Conservation (phyloP, 2,329 filamentous ascomycete genomes). For the Alternaria conjuncta region DNA sequence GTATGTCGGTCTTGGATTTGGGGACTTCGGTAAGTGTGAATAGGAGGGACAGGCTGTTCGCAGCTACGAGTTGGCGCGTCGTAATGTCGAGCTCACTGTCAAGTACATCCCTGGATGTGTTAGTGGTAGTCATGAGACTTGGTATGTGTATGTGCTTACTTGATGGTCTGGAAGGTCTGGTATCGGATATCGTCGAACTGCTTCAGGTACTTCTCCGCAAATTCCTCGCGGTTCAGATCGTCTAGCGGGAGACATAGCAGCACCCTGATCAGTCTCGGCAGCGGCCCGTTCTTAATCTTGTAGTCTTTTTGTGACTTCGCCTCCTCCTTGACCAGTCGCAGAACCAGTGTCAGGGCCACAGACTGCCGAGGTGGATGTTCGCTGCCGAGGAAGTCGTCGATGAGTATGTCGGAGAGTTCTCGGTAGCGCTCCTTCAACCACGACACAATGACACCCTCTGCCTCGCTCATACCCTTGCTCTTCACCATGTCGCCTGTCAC, state of each 20-base stretch:
- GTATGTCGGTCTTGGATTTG: constrained; percentile 68
- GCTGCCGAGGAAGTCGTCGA: constrained; percentile 63
- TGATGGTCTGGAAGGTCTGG: constrained; percentile 77
- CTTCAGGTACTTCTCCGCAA: constrained; percentile 77
- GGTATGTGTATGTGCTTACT: constrained; percentile 59
- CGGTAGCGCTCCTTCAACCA: constrained; percentile 80
- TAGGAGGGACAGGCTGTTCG: constrained; percentile 67
- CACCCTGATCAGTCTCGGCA: constrained; percentile 68
- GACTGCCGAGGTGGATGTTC: constrained; percentile 67
- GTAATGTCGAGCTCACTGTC: constrained; percentile 34
- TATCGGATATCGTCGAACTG: constrained; percentile 85
- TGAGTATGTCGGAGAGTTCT: constrained; percentile 71
- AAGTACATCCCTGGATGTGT: constrained; percentile 29
- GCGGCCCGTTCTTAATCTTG: constrained; percentile 71
- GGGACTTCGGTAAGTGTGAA: constrained; percentile 74
- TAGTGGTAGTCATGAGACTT: background rate
- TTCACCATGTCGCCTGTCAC: constrained; percentile 73
- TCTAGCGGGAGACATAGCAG: constrained; percentile 66
- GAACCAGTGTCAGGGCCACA: constrained; percentile 77
- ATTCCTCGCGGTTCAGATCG: constrained; percentile 71
- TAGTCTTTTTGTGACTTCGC: constrained; percentile 54
- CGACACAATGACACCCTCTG: constrained; percentile 73
- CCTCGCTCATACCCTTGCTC: constrained; percentile 70
- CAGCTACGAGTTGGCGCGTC: constrained; percentile 36
- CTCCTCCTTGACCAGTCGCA: constrained; percentile 85